Evolutionary conservation across 129 eudicot genomes (phyloP).

Genomic region (Rutidosis leptorrhynchoides): DNA sequence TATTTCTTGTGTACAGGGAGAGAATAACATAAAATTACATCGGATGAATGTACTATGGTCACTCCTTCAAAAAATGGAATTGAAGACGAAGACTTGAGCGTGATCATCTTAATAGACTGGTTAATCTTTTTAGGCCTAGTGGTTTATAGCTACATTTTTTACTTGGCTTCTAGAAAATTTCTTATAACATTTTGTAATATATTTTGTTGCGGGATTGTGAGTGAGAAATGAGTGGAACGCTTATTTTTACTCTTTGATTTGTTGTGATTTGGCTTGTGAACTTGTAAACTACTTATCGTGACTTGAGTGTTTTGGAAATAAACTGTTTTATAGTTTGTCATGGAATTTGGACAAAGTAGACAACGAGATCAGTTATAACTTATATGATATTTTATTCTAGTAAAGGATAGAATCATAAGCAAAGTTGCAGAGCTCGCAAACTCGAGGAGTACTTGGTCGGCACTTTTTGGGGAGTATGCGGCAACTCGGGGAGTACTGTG

Average conservation of each 20-base stretch:
- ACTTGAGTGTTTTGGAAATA: conserved; percentile 17
- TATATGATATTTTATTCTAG: not conserved
- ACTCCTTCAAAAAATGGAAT: conserved; percentile 62
- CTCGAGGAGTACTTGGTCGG: too few species aligned
- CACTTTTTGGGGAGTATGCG: too few species aligned
- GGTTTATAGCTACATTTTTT: conserved; percentile 22
- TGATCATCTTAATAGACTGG: conserved; percentile 11
- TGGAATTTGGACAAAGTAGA: not conserved
- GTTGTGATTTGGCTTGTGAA: conserved; percentile 35
- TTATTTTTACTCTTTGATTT: conserved; percentile 4
- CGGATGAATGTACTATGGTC: conserved; percentile 78
- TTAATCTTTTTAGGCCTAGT: conserved; percentile 7
- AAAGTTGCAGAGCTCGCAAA: too few species aligned
- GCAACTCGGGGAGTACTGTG: too few species aligned
- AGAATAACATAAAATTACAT: conserved; percentile 63
- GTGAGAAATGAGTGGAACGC: conserved; percentile 21
- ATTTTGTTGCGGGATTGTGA: conserved; percentile 13
- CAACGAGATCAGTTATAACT: not conserved
- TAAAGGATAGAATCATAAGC: not conserved
- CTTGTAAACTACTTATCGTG: conserved; percentile 12
- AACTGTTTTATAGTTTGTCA: conserved; percentile 14
- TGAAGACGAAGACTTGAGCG: conserved; percentile 32
- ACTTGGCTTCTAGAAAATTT: not conserved
- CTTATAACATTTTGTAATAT: conserved; percentile 1
- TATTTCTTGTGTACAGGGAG: conserved; percentile 37